Evolutionary conservation across 768 basidiomycete genomes (phyloP), one percentile per base, ranked within the genome.

Genomic region (Pulveroboletus sp.): DNA sequence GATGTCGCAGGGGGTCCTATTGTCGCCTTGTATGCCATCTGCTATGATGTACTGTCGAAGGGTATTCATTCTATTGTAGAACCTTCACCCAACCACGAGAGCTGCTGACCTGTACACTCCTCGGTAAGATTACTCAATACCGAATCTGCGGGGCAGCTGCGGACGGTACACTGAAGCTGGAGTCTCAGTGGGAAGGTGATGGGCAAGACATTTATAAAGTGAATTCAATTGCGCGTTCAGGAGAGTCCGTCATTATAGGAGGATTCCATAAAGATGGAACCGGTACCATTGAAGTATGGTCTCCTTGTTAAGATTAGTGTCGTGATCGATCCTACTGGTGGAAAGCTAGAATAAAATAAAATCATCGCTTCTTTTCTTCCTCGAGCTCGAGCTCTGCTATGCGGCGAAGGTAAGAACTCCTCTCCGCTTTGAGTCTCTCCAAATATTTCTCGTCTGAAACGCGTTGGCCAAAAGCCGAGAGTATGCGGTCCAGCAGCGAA

Each of bases 371-470:
- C 48, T 69, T 64, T 56, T 85, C 81, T 40, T 42, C 49, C 38
- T 63, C 62, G 4, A 90, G 69, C 38, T 63, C 62, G 4, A 90
- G 69, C 51, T 80, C 77, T 42, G 69, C 72, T 63, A 90, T 88
- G 49, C 76, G 74, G 50, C 67, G 70, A 52, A 82, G 59, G 58
- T 86, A 71, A 9, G 64, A 66, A 5, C 79, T 77, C 54, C 86
- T 74, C 40, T 82, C 75, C 44, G 69, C 70, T 61, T 76, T 81
- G 60, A 92, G 60, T 50, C 75, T 77, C 24, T 64, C 63, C 43
- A 91, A 55, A 55, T 90, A 90, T 52, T 87, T 84, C 40, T 91
- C 85, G 53, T 93, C 82, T 6, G 87, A 76, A 4, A 93, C 60
- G 43, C 70, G 75, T 29, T 69, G 71, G 23, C 61, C 62, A 23